Base-by-base conservation (phyloP, 1,139 yeast species). In the Hyphopichia burtonii region DNA sequence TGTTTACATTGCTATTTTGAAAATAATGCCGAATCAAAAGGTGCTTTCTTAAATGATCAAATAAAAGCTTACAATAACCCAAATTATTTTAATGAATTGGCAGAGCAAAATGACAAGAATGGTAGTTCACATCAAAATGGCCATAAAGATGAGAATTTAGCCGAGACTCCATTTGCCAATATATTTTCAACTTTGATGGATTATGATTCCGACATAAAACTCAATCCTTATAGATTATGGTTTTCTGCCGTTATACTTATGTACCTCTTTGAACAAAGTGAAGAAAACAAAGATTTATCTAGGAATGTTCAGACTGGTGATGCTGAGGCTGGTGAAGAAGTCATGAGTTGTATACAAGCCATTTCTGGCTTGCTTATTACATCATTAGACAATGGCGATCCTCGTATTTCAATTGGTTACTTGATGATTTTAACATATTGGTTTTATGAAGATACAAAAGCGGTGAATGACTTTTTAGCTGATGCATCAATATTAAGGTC, bases 161-260 rank as follows among this genome's bases (percentile, higher is more conserved):
- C 30, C 25, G 18, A 19, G 3, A 55, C 68, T 1, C 74, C 75
- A 0, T 54, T 54, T 42, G 72, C 67, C 2, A 88, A 88, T 56
- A 61, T 93, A 1, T 80, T 93, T 43, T 69, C 80, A 17, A 78
- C 86, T 0, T 63, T 93, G 7, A 76, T 89, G 56, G 94, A 86
- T 50, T 89, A 86, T 54, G 94, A 90, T 52, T 78, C 88, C 1
- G 90, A 86, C 16, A 66, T 78, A 37, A 80, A 83, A 44, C 64
- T 90, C 35, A 91, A 94, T 51, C 97, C 99, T 0, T 93, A 89
- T 59, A 81, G 83, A 54, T 67, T 82, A 1, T 94, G 96, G 95
- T 91, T 93, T 65, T 83, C 97, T 0, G 71, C 88, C 1, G 76
- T 82, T 2, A 70, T 88, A 3, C 57, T 93, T 33, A 68, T 86